Percentiles rank a stretch among this genome's conserved stretches.
Conservation (phyloP, 768 basidiomycete genomes). For the Kwoniella dejecticola region DNA sequence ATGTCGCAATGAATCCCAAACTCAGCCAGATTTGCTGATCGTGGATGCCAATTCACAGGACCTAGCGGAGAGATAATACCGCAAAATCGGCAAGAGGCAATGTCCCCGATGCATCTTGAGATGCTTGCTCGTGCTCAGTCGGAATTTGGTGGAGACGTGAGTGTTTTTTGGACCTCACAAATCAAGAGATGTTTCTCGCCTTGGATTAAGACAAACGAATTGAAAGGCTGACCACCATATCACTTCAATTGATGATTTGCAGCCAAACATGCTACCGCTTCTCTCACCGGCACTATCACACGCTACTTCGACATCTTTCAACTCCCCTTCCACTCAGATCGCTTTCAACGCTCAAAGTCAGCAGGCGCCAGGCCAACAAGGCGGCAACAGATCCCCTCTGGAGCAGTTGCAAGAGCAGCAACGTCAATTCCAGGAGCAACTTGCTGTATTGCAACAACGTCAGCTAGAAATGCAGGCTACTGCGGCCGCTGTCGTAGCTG, state of each 20-base stretch:
- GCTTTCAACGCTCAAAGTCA: conserved; percentile 16
- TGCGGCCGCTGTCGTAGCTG: conserved; percentile 52
- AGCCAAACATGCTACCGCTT: conserved; percentile 56
- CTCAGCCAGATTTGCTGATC: not conserved
- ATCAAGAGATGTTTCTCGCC: no score
- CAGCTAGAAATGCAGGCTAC: conserved; percentile 47
- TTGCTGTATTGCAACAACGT: conserved; percentile 41
- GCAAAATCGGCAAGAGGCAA: conserved; percentile 38
- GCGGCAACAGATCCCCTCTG: conserved; percentile 26
- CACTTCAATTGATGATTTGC: not conserved
- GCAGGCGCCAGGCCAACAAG: conserved; percentile 2
- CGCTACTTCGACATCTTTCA: conserved; percentile 37
- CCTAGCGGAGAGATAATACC: conserved; percentile 44
- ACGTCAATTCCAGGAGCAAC: conserved; percentile 48
- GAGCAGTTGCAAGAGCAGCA: conserved; percentile 52
- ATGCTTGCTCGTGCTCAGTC: conserved; percentile 31
- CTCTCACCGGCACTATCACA: conserved; percentile 57
- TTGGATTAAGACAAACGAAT: no score
- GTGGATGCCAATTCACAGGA: conserved; percentile 17
- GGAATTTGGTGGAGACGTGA: conserved; percentile 46
- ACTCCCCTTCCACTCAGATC: conserved; percentile 28
- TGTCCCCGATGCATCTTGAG: conserved; percentile 50
- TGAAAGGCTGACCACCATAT: no score
- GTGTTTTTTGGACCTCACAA: conserved; percentile 18
- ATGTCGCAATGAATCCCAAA: not conserved